phyloP scores from a whole-genome alignment of 768 basidiomycete species.

The Paxillus rubicundulus region DNA sequence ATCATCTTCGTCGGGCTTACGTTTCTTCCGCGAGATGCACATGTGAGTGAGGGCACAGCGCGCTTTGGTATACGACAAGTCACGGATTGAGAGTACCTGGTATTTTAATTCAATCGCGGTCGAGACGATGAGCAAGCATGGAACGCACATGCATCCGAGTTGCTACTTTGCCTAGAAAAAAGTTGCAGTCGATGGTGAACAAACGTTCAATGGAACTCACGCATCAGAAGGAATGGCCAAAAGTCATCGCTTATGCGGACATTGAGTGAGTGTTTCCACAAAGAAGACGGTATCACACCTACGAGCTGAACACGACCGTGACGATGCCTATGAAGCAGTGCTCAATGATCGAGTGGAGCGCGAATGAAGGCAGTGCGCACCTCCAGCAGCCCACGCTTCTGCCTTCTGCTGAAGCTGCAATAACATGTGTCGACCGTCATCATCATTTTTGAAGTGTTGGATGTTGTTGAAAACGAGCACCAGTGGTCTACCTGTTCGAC shows the following conservation, averaged over 20 bases:
- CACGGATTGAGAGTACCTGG: slow-evolving; percentile 69
- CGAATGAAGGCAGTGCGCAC: slow-evolving; percentile 37
- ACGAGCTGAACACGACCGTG: slow-evolving; percentile 79
- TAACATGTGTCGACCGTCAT: slow-evolving; percentile 74
- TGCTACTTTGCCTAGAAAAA: slow-evolving; percentile 55
- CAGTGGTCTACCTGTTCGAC: slow-evolving; percentile 59
- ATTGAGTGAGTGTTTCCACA: slow-evolving; percentile 14
- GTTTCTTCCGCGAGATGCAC: slow-evolving; percentile 29
- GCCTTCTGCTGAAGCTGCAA: slow-evolving; percentile 84
- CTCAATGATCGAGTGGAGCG: slow-evolving; percentile 7
- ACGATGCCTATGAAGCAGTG: slow-evolving; percentile 50
- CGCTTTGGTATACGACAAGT: slow-evolving; percentile 61
- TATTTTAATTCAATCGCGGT: slow-evolving; percentile 6
- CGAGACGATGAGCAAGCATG: neutral
- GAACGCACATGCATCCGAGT: slow-evolving; percentile 67
- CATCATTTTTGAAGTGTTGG: slow-evolving; percentile 73
- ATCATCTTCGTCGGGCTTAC: slow-evolving; percentile 33
- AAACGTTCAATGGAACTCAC: slow-evolving; percentile 37
- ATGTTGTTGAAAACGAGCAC: slow-evolving; percentile 82
- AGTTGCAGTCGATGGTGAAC: slow-evolving; percentile 11
- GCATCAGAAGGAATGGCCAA: slow-evolving; percentile 72
- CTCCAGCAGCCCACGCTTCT: slow-evolving; percentile 81
- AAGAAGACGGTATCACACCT: slow-evolving; percentile 27
- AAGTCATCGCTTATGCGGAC: slow-evolving; percentile 67
- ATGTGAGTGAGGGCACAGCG: slow-evolving; percentile 53